Evolutionary conservation across 306 rosid species (phyloP).

Genomic region (Malus sieversii): DNA sequence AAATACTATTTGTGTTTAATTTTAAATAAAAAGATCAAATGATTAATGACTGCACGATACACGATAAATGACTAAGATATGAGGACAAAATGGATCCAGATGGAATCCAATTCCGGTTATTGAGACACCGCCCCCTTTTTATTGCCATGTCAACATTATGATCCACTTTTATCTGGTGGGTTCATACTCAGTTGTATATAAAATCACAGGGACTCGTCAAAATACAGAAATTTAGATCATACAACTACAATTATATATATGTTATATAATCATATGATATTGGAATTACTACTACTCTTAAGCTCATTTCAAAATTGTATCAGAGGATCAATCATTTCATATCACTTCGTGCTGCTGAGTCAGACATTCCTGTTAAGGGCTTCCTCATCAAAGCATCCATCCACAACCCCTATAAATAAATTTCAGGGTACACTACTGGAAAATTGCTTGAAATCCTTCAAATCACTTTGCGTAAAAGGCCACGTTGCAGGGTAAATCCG

Average conservation of each 20-base stretch:
- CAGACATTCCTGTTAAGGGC: background rate
- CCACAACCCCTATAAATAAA: background rate
- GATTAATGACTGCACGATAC: no score
- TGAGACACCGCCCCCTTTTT: no score
- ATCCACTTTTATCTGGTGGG: background rate
- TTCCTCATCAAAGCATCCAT: background rate
- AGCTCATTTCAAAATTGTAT: constrained; percentile 16
- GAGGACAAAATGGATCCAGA: no score
- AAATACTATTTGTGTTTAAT: no score
- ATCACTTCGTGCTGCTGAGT: background rate
- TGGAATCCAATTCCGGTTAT: no score
- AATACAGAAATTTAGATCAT: background rate
- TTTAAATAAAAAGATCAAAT: no score
- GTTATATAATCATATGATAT: background rate
- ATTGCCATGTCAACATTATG: background rate
- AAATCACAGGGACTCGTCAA: background rate
- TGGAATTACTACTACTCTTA: background rate
- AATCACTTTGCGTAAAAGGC: constrained; percentile 19
- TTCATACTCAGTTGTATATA: background rate
- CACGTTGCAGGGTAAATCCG: constrained; percentile 3
- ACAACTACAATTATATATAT: background rate
- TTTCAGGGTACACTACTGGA: background rate
- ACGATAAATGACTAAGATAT: no score
- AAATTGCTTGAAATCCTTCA: constrained; percentile 15
- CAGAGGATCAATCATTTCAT: background rate